These are phyloP conservation scores for Globisporangium nagaii DNA, from an alignment of 352 stramenopile species.

Conservation along the genomic window DNA sequence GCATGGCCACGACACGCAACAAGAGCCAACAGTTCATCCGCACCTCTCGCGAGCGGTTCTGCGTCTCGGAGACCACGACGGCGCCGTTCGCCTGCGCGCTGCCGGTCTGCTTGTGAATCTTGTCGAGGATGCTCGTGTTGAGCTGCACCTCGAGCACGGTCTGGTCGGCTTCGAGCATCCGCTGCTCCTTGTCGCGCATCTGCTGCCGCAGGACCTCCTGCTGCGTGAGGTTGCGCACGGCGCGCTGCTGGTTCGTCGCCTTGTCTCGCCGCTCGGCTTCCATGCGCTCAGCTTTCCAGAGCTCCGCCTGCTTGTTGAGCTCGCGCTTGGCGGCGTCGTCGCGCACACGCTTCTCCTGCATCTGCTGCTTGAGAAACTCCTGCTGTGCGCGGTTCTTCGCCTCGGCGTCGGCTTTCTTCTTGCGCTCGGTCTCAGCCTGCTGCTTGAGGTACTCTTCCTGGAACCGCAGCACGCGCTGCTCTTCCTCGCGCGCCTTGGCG, in stretches of 20 bases:
- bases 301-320: constrained; percentile 71
- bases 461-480: constrained; percentile 51
- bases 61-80: constrained; percentile 59
- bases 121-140: constrained; percentile 60
- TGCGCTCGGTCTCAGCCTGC: constrained; percentile 43
- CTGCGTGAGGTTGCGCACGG: constrained; percentile 43
- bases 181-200: constrained; percentile 62
- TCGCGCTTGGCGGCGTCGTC: constrained; percentile 50
- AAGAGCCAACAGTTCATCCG: neutral
- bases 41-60: constrained; percentile 71
- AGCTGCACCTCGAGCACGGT: constrained; percentile 67
- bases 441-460: constrained; percentile 62
- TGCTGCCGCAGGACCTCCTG: constrained; percentile 64
- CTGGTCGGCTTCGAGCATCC: constrained; percentile 59
- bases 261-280: constrained; percentile 53
- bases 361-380: constrained; percentile 49
- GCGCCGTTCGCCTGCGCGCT: constrained; percentile 32
- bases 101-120: constrained; percentile 57
- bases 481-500: constrained; percentile 55
- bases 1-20: neutral
- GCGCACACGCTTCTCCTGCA: constrained; percentile 63
- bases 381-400: constrained; percentile 40
- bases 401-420: constrained; percentile 53
- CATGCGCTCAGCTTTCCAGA: constrained; percentile 67
- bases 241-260: constrained; percentile 43